Conservation (phyloP, 139 green algal genomes). For the Mesostigma viride region DNA sequence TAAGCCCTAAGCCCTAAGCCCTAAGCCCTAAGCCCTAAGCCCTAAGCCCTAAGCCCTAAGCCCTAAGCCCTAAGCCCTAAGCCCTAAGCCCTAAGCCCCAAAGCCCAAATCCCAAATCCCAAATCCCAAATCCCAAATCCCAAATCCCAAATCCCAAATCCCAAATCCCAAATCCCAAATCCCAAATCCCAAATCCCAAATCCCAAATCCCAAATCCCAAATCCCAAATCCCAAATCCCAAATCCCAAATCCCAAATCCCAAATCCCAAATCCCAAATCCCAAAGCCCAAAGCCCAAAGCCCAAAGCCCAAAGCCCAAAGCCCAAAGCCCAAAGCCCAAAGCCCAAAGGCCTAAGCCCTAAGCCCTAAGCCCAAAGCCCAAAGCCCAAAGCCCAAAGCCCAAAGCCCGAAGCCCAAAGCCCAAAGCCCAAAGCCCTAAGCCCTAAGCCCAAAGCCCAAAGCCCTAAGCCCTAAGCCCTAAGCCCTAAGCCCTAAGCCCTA, state of each 20-base stretch:
- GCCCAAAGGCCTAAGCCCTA: conserved; percentile 4
- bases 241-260: not conserved
- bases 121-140: not conserved
- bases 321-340: not conserved
- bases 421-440: not conserved
- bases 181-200: conserved; percentile 1
- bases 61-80: no score
- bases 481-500: not conserved
- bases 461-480: not conserved
- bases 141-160: conserved; percentile 2
- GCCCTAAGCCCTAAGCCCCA: no score
- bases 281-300: not conserved
- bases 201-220: not conserved
- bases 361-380: conserved; percentile 2
- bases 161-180: not conserved
- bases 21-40: no score
- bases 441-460: not conserved
- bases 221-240: not conserved
- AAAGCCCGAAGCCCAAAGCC: no score
- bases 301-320: conserved; percentile 4
- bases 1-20: no score
- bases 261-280: conserved; percentile 2
- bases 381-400: conserved; percentile 1
- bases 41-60: no score
- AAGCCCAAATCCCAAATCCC: no score